Evolutionary conservation across 2,329 filamentous ascomycete genomes (phyloP), one percentile per base, ranked within the genome.

Genomic region (Penicillium sp.): DNA sequence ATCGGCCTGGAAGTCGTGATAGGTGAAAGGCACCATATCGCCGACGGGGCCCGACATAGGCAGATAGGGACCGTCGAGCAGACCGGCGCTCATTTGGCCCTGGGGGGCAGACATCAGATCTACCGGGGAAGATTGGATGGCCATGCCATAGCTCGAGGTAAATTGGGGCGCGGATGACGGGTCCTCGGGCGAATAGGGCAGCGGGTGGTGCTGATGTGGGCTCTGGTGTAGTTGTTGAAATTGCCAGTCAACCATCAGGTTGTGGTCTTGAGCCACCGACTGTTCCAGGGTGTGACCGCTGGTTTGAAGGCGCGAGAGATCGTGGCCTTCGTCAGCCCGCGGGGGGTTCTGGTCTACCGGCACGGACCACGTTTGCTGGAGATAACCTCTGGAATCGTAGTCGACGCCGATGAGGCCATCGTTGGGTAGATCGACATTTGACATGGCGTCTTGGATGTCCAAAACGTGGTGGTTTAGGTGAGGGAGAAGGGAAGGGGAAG

Each of bases 1-100:
- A 67, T 87, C 84, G 51, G 82, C 80, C 61, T 88, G 85, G 63
- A 95, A 88, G 65, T 95, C 90, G 57, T 90, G 85, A 84, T 87
- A 91, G 60, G 88, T 86, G 53, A 76, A 77, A 44, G 86, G 83
- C 75, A 88, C 85, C 57, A 84, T 81, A 56, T 83, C 16, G 20
- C 35, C 86, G 77, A 89, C 68, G 50, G 75, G 67, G 77, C 83
- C 74, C 80, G 72, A 66, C 39, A 78, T 60, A 13, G 74, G 69
- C 38, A 78, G 58, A 72, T 88, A 91, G 4, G 83, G 74, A 31
- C 82, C 79, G 53, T 88, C 86, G 63, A 90, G 76, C 57, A 85
- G 78, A 56, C 72, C 69, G 14, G 83, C 75, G 57, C 85, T 84
- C 54, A 89, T 76, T 35, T 83, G 78, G 30, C 82, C 80, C 64